phyloP scores from a whole-genome alignment of 768 basidiomycete species.

The Calocera cornea region DNA sequence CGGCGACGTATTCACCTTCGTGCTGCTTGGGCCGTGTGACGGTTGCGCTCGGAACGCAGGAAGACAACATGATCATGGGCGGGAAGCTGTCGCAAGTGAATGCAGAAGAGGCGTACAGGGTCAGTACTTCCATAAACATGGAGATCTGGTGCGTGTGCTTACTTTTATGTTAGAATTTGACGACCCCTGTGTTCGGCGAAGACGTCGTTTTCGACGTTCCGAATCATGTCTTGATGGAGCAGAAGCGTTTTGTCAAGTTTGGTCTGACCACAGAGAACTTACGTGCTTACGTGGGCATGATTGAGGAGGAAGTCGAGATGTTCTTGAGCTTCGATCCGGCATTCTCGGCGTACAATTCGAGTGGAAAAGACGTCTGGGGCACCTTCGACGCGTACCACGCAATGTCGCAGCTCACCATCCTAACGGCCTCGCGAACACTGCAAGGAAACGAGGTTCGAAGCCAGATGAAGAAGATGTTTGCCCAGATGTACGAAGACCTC shows the following conservation, averaged over 20 bases:
- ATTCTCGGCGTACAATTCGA: slow-evolving; percentile 48
- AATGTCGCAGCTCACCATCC: slow-evolving; percentile 83
- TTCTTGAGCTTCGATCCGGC: slow-evolving; percentile 52
- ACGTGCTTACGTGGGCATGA: slow-evolving; percentile 66
- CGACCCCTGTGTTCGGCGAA: slow-evolving; percentile 91
- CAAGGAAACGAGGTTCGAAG: slow-evolving; percentile 84
- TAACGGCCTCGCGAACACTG: slow-evolving; percentile 84
- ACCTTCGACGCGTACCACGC: slow-evolving; percentile 56
- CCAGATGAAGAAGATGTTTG: slow-evolving; percentile 67
- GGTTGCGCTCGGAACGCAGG: slow-evolving; percentile 77
- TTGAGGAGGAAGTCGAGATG: slow-evolving; percentile 50
- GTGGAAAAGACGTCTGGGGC: slow-evolving; percentile 51
- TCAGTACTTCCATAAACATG: slow-evolving; percentile 23
- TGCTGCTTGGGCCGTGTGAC: slow-evolving; percentile 82
- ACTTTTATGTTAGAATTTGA: slow-evolving; percentile 59
- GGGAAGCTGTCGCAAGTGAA: slow-evolving; percentile 85
- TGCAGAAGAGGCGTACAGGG: slow-evolving; percentile 92
- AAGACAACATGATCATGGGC: slow-evolving; percentile 87
- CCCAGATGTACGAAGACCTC: slow-evolving; percentile 70
- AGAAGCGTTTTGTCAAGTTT: slow-evolving; percentile 96
- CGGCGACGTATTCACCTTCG: slow-evolving; percentile 93
- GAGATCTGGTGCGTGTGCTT: slow-evolving; percentile 9
- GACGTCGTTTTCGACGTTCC: slow-evolving; percentile 97
- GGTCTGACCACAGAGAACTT: slow-evolving; percentile 88
- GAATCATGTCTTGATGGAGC: slow-evolving; percentile 94